Evolutionary conservation across 2,329 filamentous ascomycete genomes (phyloP).

Genomic region (Stagonosporopsis vannaccii): DNA sequence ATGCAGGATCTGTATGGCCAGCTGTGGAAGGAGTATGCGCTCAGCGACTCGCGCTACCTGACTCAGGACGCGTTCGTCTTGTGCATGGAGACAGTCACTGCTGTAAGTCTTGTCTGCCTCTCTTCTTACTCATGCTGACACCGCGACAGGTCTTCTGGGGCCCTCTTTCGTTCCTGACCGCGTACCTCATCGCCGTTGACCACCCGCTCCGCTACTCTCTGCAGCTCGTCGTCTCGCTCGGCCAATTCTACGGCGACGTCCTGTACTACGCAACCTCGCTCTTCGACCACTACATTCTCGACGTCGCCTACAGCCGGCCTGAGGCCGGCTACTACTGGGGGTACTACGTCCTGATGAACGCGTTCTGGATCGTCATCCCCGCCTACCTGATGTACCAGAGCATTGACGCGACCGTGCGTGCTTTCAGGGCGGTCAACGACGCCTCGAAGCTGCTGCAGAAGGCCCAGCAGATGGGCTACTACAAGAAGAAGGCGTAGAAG

Average conservation of each 20-base stretch:
- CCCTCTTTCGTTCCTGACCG: slow-evolving; percentile 65
- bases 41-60: slow-evolving; percentile 87
- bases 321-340: slow-evolving; percentile 71
- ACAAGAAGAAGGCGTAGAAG: slow-evolving; percentile 38
- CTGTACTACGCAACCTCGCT: slow-evolving; percentile 70
- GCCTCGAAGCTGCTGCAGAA: slow-evolving; percentile 44
- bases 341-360: slow-evolving; percentile 72
- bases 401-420: slow-evolving; percentile 41
- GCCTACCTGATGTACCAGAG: slow-evolving; percentile 45
- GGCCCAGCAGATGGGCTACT: slow-evolving; percentile 31
- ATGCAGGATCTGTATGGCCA: slow-evolving; percentile 80
- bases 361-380: slow-evolving; percentile 71
- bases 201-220: slow-evolving; percentile 66
- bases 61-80: slow-evolving; percentile 80
- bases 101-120: slow-evolving; percentile 59
- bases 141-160: slow-evolving; percentile 64
- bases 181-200: slow-evolving; percentile 61
- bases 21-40: slow-evolving; percentile 90
- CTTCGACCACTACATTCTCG: slow-evolving; percentile 65
- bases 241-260: slow-evolving; percentile 69
- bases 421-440: slow-evolving; percentile 47
- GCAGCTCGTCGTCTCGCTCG: slow-evolving; percentile 67
- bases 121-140: not conserved
- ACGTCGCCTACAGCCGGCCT: slow-evolving; percentile 65
- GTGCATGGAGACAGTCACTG: slow-evolving; percentile 85